Conservation (phyloP, 1,139 yeast species). For the Kodamaea sp. region DNA sequence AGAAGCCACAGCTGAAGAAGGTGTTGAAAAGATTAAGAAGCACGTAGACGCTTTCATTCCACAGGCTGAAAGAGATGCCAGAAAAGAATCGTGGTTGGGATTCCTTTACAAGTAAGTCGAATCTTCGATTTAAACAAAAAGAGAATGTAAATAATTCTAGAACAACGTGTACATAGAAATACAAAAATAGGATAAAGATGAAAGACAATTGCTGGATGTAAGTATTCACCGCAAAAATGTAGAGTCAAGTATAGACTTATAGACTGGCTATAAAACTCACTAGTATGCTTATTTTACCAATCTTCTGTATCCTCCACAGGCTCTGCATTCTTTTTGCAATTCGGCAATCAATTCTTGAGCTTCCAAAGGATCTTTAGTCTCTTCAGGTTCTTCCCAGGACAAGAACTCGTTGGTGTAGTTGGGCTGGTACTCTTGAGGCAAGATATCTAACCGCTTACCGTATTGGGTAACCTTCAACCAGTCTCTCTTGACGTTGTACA, state of each 20-base stretch:
- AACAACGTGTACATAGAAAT: neutral
- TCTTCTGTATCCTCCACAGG: conserved; percentile 53
- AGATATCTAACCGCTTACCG: conserved; percentile 54
- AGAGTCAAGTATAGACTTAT: neutral
- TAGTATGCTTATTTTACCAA: conserved; percentile 26
- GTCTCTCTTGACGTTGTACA: conserved; percentile 57
- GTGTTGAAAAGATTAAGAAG: conserved; percentile 73
- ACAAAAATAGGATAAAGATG: neutral
- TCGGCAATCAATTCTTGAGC: conserved; percentile 49
- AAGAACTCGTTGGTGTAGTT: conserved; percentile 55
- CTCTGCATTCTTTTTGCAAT: conserved; percentile 49
- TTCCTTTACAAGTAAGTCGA: conserved; percentile 49
- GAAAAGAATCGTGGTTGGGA: conserved; percentile 58
- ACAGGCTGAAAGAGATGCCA: conserved; percentile 56
- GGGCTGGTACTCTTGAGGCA: conserved; percentile 50
- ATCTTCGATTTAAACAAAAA: no score
- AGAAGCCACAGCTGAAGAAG: conserved; percentile 78
- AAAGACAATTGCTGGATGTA: no score
- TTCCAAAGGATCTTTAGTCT: conserved; percentile 45
- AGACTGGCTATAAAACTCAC: neutral
- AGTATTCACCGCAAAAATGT: no score
- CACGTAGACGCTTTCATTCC: conserved; percentile 82
- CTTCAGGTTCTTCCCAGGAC: conserved; percentile 51
- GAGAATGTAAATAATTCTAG: no score
- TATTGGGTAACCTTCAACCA: conserved; percentile 58